phyloP scores from a whole-genome alignment of 257 asterid genomes.

The Nicotiana tomentosiformis region DNA sequence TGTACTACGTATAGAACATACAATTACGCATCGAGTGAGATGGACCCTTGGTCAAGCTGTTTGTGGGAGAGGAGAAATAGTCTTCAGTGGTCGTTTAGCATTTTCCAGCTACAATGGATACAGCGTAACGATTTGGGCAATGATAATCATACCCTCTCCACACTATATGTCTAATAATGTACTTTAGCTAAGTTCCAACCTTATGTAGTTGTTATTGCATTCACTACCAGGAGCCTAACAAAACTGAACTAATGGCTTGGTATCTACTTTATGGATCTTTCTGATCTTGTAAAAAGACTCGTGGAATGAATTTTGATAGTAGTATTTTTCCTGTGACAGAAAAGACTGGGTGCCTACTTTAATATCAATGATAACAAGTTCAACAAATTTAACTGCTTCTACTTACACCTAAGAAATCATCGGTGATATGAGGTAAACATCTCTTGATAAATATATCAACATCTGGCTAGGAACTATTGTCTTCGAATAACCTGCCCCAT shows the following conservation, averaged over 20 bases:
- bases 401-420: background rate
- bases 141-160: background rate
- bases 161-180: background rate
- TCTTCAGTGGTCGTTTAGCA: background rate
- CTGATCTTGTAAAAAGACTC: background rate
- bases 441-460: background rate
- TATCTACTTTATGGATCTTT: background rate
- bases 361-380: background rate
- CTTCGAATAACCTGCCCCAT: background rate
- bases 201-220: background rate
- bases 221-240: background rate
- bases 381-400: background rate
- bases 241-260: background rate
- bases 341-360: background rate
- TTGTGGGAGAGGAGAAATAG: background rate
- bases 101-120: background rate
- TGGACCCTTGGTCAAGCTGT: background rate
- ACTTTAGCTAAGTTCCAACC: background rate
- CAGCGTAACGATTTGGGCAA: background rate
- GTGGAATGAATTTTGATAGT: background rate
- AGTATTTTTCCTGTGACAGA: background rate
- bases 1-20: background rate
- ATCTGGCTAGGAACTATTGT: background rate
- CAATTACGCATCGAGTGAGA: background rate
- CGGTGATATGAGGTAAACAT: background rate